Percentiles rank a stretch among this genome's conserved stretches.
These are phyloP conservation scores for Microdochium trichocladiopsis DNA, from an alignment of 2,329 filamentous ascomycete genomes.

Conservation along the genomic window DNA sequence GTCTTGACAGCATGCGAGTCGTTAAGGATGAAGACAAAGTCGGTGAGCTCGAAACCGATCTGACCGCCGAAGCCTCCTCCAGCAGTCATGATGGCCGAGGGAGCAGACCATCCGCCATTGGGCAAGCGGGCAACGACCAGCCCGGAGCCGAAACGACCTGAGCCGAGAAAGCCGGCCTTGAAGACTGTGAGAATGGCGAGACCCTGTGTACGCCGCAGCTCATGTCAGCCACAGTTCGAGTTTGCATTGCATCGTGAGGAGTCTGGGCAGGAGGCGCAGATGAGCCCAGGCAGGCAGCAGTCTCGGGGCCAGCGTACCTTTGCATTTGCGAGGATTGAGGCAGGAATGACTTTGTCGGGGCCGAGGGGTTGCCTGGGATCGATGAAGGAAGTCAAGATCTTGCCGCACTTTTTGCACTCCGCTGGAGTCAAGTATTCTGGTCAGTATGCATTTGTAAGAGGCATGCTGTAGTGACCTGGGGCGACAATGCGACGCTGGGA, in stretches of 20 bases:
- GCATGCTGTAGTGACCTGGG: not conserved
- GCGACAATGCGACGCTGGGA: not conserved
- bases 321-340: conserved; percentile 79
- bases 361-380: conserved; percentile 91
- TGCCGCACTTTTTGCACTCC: conserved; percentile 95
- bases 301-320: conserved; percentile 51
- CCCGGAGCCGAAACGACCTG: conserved; percentile 73
- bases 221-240: not conserved
- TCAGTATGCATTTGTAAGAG: not conserved
- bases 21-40: conserved; percentile 98
- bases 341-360: conserved; percentile 95
- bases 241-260: not conserved
- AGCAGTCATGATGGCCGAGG: conserved; percentile 72
- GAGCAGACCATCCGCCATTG: conserved; percentile 75
- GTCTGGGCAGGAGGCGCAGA: not conserved
- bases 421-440: conserved; percentile 42
- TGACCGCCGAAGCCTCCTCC: conserved; percentile 81
- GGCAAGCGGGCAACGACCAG: conserved; percentile 73
- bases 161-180: conserved; percentile 81
- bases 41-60: conserved; percentile 81
- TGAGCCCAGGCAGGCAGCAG: not conserved
- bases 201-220: conserved; percentile 36
- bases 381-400: conserved; percentile 91
- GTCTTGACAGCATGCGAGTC: conserved; percentile 83
- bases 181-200: conserved; percentile 81